These are phyloP conservation scores for Debaryomyces coudertii DNA, from an alignment of 1,139 yeast genomes.

Conservation along the genomic window DNA sequence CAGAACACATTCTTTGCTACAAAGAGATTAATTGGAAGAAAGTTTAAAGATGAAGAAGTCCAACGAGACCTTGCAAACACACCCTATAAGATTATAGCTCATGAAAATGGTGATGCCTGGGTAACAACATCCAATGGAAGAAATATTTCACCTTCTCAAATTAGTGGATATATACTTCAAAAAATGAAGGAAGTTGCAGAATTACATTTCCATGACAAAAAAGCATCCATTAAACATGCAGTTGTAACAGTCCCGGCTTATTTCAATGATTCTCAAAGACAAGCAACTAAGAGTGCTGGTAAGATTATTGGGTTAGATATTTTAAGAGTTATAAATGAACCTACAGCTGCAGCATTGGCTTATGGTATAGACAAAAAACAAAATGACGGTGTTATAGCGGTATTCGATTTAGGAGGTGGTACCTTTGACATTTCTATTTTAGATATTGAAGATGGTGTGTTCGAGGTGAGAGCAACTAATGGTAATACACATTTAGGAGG, in stretches of 20 bases:
- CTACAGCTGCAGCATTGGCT: constrained; percentile 83
- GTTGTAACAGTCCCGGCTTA: constrained; percentile 84
- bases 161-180: constrained; percentile 95
- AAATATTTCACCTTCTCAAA: constrained; percentile 91
- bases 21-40: constrained; percentile 88
- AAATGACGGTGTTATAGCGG: constrained; percentile 69
- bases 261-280: constrained; percentile 77
- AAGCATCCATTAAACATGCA: constrained; percentile 76
- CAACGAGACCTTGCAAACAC: constrained; percentile 61
- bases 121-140: constrained; percentile 93
- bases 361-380: constrained; percentile 63
- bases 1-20: constrained; percentile 98
- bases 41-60: constrained; percentile 63
- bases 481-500: constrained; percentile 88
- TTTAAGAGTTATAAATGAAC: constrained; percentile 73
- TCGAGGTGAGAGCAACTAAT: constrained; percentile 80
- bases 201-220: constrained; percentile 64
- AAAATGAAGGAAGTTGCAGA: constrained; percentile 98
- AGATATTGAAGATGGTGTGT: constrained; percentile 80
- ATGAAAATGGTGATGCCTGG: constrained; percentile 98
- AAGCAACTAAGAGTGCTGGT: constrained; percentile 76
- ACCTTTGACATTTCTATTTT: constrained; percentile 80
- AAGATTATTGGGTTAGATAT: constrained; percentile 67
- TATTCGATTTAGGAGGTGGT: constrained; percentile 83
- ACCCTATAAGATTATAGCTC: constrained; percentile 96